A percentile compares a stretch with the other conserved stretches of the same genome.
Conservation (phyloP, 1,284 basidiomycete species). For the Marasmius oreades region DNA sequence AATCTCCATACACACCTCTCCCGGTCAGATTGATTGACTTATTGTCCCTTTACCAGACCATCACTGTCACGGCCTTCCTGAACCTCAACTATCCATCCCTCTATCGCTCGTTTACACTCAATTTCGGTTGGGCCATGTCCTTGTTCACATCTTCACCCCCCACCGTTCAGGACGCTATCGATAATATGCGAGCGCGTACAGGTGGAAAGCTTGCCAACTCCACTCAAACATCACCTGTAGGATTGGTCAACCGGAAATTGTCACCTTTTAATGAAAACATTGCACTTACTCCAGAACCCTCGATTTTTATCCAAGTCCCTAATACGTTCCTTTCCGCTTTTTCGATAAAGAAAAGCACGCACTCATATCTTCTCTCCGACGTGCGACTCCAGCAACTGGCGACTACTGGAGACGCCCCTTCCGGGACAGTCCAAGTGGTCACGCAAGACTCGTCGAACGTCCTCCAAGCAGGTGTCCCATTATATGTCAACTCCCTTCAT, state of each 20-base stretch:
- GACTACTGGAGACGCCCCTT: slow-evolving; percentile 12
- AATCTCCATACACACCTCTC: slow-evolving; percentile 42
- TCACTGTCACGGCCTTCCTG: slow-evolving; percentile 75
- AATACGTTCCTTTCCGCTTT: slow-evolving; percentile 4
- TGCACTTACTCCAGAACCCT: slow-evolving; percentile 4
- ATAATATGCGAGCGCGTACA: slow-evolving; percentile 76
- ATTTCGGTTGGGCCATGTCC: slow-evolving; percentile 89
- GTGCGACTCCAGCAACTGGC: slow-evolving; percentile 16
- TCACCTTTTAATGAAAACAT: slow-evolving; percentile 67
- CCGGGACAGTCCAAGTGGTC: slow-evolving; percentile 59
- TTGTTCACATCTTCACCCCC: slow-evolving; percentile 61
- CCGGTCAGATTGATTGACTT: slow-evolving; percentile 77
- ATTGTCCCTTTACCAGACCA: slow-evolving; percentile 78
- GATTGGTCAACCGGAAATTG: slow-evolving; percentile 73
- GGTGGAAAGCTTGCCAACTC: slow-evolving; percentile 71
- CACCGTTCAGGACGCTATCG: slow-evolving; percentile 75
- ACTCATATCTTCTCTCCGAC: slow-evolving; percentile 8
- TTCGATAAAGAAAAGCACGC: background rate
- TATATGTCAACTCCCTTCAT: slow-evolving; percentile 71
- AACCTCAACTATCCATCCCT: slow-evolving; percentile 85
- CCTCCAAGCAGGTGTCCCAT: slow-evolving; percentile 76
- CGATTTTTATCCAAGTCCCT: background rate
- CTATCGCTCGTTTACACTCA: slow-evolving; percentile 77
- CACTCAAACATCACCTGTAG: slow-evolving; percentile 53
- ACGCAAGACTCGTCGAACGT: slow-evolving; percentile 61